A percentile compares a stretch with the other conserved stretches of the same genome.
These are phyloP conservation scores for Sanghuangporus weigelae DNA, from an alignment of 1,284 basidiomycete species.

Conservation along the genomic window DNA sequence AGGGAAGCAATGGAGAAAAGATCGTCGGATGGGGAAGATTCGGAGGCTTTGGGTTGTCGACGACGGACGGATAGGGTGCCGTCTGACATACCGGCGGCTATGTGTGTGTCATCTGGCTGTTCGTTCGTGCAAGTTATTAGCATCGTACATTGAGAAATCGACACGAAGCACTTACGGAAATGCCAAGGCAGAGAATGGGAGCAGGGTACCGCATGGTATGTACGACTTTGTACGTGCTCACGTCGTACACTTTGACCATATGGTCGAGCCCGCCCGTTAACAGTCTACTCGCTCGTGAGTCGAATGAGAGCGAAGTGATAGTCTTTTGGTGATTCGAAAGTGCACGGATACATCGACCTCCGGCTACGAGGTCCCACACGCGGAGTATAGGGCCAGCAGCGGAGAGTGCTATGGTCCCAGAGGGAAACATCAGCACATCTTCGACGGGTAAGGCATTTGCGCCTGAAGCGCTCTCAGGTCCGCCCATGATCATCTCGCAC, in stretches of 20 bases:
- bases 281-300: conserved; percentile 70
- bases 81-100: conserved; percentile 95
- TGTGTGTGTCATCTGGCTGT: conserved; percentile 93
- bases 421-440: conserved; percentile 90
- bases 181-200: conserved; percentile 85
- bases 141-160: not conserved
- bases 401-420: conserved; percentile 82
- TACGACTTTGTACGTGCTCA: conserved; percentile 89
- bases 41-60: conserved; percentile 71
- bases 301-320: conserved; percentile 84
- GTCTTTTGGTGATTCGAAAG: conserved; percentile 98
- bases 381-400: conserved; percentile 91
- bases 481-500: conserved; percentile 81
- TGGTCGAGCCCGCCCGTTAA: conserved; percentile 92
- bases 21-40: conserved; percentile 43
- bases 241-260: conserved; percentile 98
- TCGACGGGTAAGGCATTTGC: conserved; percentile 74
- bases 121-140: not conserved
- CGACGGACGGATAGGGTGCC: conserved; percentile 89
- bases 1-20: conserved; percentile 41
- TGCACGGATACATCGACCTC: conserved; percentile 83
- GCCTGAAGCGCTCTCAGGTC: conserved; percentile 32
- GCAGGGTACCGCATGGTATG: conserved; percentile 99
- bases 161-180: conserved; percentile 59
- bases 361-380: conserved; percentile 94